Percentiles rank a stretch among this genome's conserved stretches.
phyloP scores from a whole-genome alignment of 345 rosid species.

The Punica granatum region DNA sequence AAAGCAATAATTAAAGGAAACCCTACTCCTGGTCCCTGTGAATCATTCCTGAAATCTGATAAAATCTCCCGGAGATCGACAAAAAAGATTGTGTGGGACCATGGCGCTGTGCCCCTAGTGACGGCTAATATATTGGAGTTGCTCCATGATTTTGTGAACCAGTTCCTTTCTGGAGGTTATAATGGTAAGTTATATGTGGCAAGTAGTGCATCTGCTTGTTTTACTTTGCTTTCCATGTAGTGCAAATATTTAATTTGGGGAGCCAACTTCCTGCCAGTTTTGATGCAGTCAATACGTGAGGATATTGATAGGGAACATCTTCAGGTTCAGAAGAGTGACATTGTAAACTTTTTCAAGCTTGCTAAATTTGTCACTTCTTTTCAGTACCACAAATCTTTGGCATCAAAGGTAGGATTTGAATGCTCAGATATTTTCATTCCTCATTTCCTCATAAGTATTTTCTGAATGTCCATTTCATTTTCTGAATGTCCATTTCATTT shows the following conservation, averaged over 20 bases:
- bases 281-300: conserved; percentile 74
- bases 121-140: conserved; percentile 44
- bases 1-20: conserved; percentile 65
- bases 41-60: conserved; percentile 31
- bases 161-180: conserved; percentile 78
- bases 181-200: conserved; percentile 48
- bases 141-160: conserved; percentile 72
- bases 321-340: conserved; percentile 67
- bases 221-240: conserved; percentile 2
- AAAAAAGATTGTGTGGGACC: conserved; percentile 59
- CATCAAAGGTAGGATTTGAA: conserved; percentile 48
- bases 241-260: conserved; percentile 12
- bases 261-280: conserved; percentile 33
- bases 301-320: conserved; percentile 87
- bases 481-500: neutral
- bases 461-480: neutral
- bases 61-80: conserved; percentile 32
- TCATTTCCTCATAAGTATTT: neutral
- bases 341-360: conserved; percentile 64
- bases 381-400: conserved; percentile 57
- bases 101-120: conserved; percentile 39
- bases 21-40: conserved; percentile 36
- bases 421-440: neutral
- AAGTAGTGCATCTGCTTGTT: conserved; percentile 8
- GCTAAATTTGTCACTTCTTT: conserved; percentile 75